Base-by-base conservation (phyloP, 108 stramenopile genomes). In the Conticribra weissflogii region DNA sequence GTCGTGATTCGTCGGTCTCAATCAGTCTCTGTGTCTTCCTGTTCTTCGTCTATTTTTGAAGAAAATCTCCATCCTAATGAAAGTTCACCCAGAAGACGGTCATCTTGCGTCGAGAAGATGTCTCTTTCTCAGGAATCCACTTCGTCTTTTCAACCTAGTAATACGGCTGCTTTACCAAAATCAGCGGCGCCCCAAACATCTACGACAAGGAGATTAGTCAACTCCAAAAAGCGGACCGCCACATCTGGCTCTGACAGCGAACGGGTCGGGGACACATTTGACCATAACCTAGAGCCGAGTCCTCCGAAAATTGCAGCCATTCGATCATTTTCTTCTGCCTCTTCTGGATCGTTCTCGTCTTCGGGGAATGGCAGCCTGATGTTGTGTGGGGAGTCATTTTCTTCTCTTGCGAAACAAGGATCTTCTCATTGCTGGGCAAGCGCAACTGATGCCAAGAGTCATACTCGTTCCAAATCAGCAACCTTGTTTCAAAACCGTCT, bases 31-130 rank as follows among this genome's bases (percentile, higher is more conserved):
- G 30, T 52, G 3, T 24, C 31, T 18, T 44, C 67, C n/a, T 17
- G 44, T 52, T 50, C 33, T 16, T 25, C 59, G 9, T 23, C 32
- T 14, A 36, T 36, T 1, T 49, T 56, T 3, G 74, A 75, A 62
- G 74, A 75, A 54, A 75, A 75, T 67, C 52, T 75, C n/a, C 74
- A 66, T 61, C 74, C 74, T 0, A 75, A 67, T 53, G 59, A 75
- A 48, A 51, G 28, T 24, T 28, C 54, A 47, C 34, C 34, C 27
- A 1, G 19, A 53, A 2, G 17, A 54, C 21, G 33, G 1, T 7
- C n/a, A 36, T 17, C 66, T n/a, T 53, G 34, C 54, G 33, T 34
- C 31, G 33, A 14, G 24, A 44, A 60, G 17, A 54, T 24, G 50
- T 1, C 41, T 46, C 50, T 30, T 64, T 29, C 57, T 9, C 21